phyloP scores from a whole-genome alignment of 352 stramenopile species.

The Phytophthora multivora region DNA sequence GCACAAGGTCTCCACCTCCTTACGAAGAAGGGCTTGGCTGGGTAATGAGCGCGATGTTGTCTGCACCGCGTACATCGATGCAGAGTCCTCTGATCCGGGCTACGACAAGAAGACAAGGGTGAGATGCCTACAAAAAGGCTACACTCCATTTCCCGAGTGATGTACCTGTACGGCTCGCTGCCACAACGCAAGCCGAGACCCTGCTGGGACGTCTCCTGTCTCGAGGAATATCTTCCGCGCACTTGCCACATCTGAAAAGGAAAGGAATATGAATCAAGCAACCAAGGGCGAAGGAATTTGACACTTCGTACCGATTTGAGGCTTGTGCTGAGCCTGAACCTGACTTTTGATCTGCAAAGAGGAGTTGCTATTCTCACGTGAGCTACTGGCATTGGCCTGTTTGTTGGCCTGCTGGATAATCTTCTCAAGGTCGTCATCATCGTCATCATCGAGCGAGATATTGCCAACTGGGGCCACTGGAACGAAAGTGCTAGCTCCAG shows the following conservation, averaged over 20 bases:
- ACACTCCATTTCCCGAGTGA: neutral
- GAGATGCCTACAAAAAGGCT: neutral
- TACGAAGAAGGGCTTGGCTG: conserved; percentile 58
- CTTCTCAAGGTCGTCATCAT: conserved; percentile 62
- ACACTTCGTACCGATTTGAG: conserved; percentile 32
- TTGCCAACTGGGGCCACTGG: conserved; percentile 1
- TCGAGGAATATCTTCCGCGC: conserved; percentile 41
- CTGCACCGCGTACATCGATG: conserved; percentile 76
- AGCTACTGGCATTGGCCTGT: conserved; percentile 37
- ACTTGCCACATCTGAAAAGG: conserved; percentile 37
- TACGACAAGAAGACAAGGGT: conserved; percentile 5
- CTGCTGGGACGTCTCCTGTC: conserved; percentile 42
- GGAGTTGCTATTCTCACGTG: conserved; percentile 61
- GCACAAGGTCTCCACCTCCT: conserved; percentile 74
- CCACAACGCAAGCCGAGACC: conserved; percentile 61
- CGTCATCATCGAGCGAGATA: conserved; percentile 54
- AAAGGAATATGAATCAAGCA: conserved; percentile 1
- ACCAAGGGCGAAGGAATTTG: neutral
- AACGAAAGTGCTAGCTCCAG: conserved; percentile 5
- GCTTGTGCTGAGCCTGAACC: conserved; percentile 29
- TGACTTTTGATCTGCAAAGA: conserved; percentile 76
- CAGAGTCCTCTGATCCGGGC: conserved; percentile 39
- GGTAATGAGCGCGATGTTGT: conserved; percentile 63
- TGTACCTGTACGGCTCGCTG: conserved; percentile 52
- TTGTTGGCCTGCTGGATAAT: conserved; percentile 65